A percentile compares a stretch with the other conserved stretches of the same genome.
These are phyloP conservation scores for Xylaria nigripes DNA, from an alignment of 495 filamentous ascomycete species.

Conservation along the genomic window DNA sequence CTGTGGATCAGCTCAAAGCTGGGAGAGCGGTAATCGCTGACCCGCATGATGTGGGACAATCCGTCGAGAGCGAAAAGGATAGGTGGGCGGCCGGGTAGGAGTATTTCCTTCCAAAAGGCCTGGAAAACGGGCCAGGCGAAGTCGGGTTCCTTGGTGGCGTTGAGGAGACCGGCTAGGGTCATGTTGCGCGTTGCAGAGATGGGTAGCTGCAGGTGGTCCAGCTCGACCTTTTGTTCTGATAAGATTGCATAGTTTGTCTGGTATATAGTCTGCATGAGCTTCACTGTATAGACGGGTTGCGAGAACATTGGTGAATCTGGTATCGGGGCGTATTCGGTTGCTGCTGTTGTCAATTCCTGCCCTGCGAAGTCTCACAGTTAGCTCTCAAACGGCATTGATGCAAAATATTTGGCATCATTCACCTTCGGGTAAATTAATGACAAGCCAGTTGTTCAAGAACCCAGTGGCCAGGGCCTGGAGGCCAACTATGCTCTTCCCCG, in stretches of 20 bases:
- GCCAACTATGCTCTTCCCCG: slow-evolving; percentile 78
- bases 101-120: slow-evolving; percentile 70
- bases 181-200: slow-evolving; percentile 48
- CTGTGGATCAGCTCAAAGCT: slow-evolving; percentile 71
- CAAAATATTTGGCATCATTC: slow-evolving; percentile 17
- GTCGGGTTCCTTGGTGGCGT: slow-evolving; percentile 65
- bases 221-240: slow-evolving; percentile 46
- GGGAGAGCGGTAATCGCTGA: slow-evolving; percentile 60
- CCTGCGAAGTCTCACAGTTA: slow-evolving; percentile 39
- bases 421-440: slow-evolving; percentile 90
- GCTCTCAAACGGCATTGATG: not conserved
- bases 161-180: slow-evolving; percentile 59
- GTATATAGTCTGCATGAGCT: slow-evolving; percentile 59
- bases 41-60: slow-evolving; percentile 67
- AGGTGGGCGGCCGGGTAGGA: slow-evolving; percentile 59
- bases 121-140: slow-evolving; percentile 74
- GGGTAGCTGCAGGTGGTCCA: slow-evolving; percentile 52
- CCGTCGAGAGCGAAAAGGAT: slow-evolving; percentile 72
- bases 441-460: slow-evolving; percentile 76
- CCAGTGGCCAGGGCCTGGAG: slow-evolving; percentile 80
- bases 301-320: slow-evolving; percentile 54
- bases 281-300: slow-evolving; percentile 67
- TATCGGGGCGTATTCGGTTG: slow-evolving; percentile 71
- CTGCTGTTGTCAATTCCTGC: slow-evolving; percentile 68
- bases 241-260: slow-evolving; percentile 67